Conservation (phyloP, 129 eudicot genomes). For the Centrapalus pauciflorus region DNA sequence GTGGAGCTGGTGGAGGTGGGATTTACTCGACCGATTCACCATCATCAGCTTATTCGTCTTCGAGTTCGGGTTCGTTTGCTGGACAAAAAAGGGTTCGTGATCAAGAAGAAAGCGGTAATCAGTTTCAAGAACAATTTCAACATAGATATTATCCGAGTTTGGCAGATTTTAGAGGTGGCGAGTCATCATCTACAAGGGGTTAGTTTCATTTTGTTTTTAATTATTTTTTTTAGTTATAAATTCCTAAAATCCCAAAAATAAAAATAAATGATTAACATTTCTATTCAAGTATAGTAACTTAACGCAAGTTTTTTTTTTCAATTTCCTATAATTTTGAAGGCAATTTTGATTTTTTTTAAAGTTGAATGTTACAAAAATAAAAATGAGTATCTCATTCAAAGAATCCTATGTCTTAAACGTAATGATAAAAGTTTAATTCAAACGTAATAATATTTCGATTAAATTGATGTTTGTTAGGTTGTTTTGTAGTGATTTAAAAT, state of each 20-base stretch:
- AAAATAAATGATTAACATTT: background rate
- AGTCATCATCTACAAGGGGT: constrained; percentile 48
- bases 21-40: constrained; percentile 32
- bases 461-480: too few relatives aligned
- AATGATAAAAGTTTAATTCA: too few relatives aligned
- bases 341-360: too few relatives aligned
- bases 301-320: too few relatives aligned
- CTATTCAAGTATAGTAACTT: too few relatives aligned
- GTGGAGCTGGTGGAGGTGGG: constrained; percentile 10
- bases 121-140: constrained; percentile 16
- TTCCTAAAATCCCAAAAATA: too few relatives aligned
- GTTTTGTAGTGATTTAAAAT: too few relatives aligned
- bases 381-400: too few relatives aligned
- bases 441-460: too few relatives aligned
- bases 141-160: constrained; percentile 24
- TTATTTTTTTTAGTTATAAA: background rate
- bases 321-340: too few relatives aligned
- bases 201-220: background rate
- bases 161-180: constrained; percentile 32
- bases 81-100: constrained; percentile 69
- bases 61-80: constrained; percentile 52
- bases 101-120: constrained; percentile 41
- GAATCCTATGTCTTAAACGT: too few relatives aligned
- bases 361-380: too few relatives aligned
- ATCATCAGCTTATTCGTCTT: constrained; percentile 50